Conservation (phyloP, 2,329 filamentous ascomycete genomes). For the Colletotrichum abscissum region DNA sequence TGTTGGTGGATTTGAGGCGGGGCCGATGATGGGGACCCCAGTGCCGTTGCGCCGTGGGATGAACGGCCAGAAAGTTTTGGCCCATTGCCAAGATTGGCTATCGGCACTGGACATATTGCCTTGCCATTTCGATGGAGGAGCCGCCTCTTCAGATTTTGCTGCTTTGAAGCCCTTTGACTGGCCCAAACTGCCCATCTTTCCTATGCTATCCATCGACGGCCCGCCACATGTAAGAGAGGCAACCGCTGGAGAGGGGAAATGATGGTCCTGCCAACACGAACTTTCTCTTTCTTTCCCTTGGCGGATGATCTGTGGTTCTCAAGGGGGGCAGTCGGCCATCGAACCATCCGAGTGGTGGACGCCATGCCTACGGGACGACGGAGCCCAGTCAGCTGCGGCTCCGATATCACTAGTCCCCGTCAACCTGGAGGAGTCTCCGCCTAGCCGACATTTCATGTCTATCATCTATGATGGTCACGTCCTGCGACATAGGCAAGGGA, state of each 20-base stretch:
- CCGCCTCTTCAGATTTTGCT: slow-evolving; percentile 24
- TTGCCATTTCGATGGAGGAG: slow-evolving; percentile 20
- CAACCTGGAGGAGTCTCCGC: not conserved
- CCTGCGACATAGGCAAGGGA: not conserved
- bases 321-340: slow-evolving; percentile 18
- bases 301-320: not conserved
- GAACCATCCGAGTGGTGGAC: slow-evolving; percentile 10
- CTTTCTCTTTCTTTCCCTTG: not conserved
- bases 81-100: slow-evolving; percentile 29
- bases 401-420: not conserved
- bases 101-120: slow-evolving; percentile 33
- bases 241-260: slow-evolving; percentile 11
- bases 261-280: slow-evolving; percentile 28
- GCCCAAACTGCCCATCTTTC: not conserved
- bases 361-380: slow-evolving; percentile 1
- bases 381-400: not conserved
- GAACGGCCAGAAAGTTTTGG: slow-evolving; percentile 26
- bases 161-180: slow-evolving; percentile 26
- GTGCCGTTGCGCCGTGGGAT: slow-evolving; percentile 11
- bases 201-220: not conserved
- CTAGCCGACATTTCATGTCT: not conserved
- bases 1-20: slow-evolving; percentile 10
- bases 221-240: slow-evolving; percentile 21
- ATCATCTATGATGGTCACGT: not conserved
- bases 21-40: slow-evolving; percentile 26